These are phyloP conservation scores for Piper betle DNA, from an alignment of 164 flowering plant genomes.

Conservation along the genomic window DNA sequence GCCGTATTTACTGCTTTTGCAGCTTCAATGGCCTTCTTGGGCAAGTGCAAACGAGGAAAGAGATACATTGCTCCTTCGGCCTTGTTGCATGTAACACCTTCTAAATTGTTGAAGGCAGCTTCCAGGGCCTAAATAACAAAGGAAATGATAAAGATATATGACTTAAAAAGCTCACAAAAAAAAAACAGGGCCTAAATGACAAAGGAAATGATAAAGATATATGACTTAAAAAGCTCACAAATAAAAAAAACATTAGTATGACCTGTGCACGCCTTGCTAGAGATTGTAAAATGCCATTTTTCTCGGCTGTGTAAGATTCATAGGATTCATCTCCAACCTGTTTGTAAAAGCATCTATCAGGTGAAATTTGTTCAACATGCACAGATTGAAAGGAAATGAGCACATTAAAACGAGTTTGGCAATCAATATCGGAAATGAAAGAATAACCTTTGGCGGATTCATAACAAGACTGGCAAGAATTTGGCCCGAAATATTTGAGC, in stretches of 20 bases:
- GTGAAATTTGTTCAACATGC: background rate
- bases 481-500: conserved; percentile 95
- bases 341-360: conserved; percentile 6
- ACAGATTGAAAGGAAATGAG: background rate
- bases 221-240: background rate
- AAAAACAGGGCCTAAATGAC: conserved; percentile 32
- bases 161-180: background rate
- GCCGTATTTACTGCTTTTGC: conserved; percentile 63
- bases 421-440: background rate
- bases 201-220: background rate
- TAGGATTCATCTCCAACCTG: conserved; percentile 97
- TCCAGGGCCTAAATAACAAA: conserved; percentile 45
- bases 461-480: conserved; percentile 96
- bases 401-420: background rate
- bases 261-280: conserved; percentile 95
- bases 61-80: conserved; percentile 99
- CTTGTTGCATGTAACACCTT: conserved; percentile 90
- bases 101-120: conserved; percentile 76
- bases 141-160: background rate
- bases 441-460: conserved; percentile 88
- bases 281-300: conserved; percentile 71
- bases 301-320: conserved; percentile 75
- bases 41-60: conserved; percentile 67
- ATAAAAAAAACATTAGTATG: background rate
- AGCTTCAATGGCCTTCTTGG: conserved; percentile 74